A percentile compares a stretch with the other conserved stretches of the same genome.
These are phyloP conservation scores for Spathaspora sp. DNA, from an alignment of 805 yeast species.

Conservation along the genomic window DNA sequence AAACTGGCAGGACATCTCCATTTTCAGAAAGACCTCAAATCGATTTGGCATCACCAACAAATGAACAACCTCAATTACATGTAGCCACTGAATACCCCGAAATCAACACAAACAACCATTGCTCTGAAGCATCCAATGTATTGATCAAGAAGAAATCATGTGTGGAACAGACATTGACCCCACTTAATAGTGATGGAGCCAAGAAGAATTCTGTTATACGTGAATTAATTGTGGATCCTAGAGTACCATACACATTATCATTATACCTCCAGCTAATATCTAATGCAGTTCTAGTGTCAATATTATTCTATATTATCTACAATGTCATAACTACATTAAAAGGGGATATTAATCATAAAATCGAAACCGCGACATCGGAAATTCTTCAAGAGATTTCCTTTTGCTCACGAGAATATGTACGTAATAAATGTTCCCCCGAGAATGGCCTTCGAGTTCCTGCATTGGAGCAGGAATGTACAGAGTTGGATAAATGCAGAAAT, in stretches of 20 bases:
- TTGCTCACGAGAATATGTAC: slow-evolving; percentile 66
- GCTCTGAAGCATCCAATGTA: neutral
- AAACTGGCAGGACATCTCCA: neutral
- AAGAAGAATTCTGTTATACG: neutral
- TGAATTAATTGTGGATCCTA: slow-evolving; percentile 31
- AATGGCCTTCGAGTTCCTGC: slow-evolving; percentile 61
- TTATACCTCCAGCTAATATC: slow-evolving; percentile 61
- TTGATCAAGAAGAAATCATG: neutral
- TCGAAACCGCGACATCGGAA: slow-evolving; percentile 59
- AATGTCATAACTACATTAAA: slow-evolving; percentile 53
- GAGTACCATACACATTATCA: slow-evolving; percentile 53
- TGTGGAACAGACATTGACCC: neutral
- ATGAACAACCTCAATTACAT: slow-evolving; percentile 1
- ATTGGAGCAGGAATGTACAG: slow-evolving; percentile 61
- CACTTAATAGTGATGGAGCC: neutral
- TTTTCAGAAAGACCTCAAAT: neutral
- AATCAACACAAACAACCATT: neutral
- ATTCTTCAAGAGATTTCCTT: slow-evolving; percentile 59
- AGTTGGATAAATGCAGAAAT: slow-evolving; percentile 82
- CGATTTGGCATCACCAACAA: neutral
- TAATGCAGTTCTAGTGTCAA: slow-evolving; percentile 49
- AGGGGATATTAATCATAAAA: slow-evolving; percentile 67
- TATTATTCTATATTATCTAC: slow-evolving; percentile 49
- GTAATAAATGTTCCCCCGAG: slow-evolving; percentile 69
- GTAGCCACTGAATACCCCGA: slow-evolving; percentile 1